Evolutionary conservation across 1,284 basidiomycete species (phyloP).

Genomic region (Phenoliferia sp.): DNA sequence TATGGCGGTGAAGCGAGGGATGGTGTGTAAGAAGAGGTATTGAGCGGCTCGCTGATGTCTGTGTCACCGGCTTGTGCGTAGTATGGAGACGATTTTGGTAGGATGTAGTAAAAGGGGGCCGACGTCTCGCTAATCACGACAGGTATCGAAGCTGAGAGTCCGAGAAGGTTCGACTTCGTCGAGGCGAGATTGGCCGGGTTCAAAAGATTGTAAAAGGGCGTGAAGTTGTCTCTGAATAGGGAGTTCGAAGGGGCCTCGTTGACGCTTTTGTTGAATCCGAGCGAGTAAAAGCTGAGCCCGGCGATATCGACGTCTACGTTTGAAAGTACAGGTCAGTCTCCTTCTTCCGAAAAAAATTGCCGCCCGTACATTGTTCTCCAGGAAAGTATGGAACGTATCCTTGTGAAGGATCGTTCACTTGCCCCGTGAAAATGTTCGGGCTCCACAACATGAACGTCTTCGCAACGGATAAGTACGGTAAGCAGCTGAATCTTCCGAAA

Average conservation of each 20-base stretch:
- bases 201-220: slow-evolving; percentile 32
- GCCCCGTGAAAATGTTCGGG: slow-evolving; percentile 33
- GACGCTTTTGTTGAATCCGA: slow-evolving; percentile 16
- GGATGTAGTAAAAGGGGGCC: slow-evolving; percentile 32
- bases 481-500: neutral
- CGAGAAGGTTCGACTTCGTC: slow-evolving; percentile 8
- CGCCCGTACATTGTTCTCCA: slow-evolving; percentile 32
- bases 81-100: slow-evolving; percentile 22
- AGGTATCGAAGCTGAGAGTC: slow-evolving; percentile 21
- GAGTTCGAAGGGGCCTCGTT: slow-evolving; percentile 15
- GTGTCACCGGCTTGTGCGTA: slow-evolving; percentile 29
- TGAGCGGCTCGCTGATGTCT: slow-evolving; percentile 17
- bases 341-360: neutral
- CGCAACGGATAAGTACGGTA: neutral
- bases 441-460: slow-evolving; percentile 36
- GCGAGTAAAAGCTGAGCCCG: slow-evolving; percentile 30
- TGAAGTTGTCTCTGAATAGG: slow-evolving; percentile 17
- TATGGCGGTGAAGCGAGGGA: slow-evolving; percentile 15
- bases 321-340: too few species aligned
- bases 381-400: slow-evolving; percentile 36
- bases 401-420: slow-evolving; percentile 19
- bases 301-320: slow-evolving; percentile 34
- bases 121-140: slow-evolving; percentile 34
- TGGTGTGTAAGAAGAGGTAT: slow-evolving; percentile 16
- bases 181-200: neutral